Conservation (phyloP, 2,329 filamentous ascomycete genomes). For the Aspergillus awamori region DNA sequence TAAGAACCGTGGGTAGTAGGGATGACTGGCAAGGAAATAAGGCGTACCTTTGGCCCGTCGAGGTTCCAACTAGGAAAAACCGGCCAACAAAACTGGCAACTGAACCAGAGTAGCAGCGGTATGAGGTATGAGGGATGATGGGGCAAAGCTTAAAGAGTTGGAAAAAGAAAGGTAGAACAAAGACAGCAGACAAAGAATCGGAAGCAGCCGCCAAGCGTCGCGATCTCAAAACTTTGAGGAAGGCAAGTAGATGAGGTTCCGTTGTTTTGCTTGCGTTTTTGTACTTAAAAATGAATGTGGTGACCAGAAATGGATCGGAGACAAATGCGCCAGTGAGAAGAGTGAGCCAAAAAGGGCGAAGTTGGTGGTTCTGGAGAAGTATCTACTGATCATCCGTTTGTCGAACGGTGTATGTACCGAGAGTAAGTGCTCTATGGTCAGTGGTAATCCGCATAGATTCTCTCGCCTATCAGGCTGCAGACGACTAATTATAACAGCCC, state of each 20-base stretch:
- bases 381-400: neutral
- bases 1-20: neutral
- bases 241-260: neutral
- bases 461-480: neutral
- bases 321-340: neutral
- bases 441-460: neutral
- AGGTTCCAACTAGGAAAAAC: neutral
- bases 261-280: neutral
- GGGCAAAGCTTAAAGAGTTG: constrained; percentile 6
- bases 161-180: constrained; percentile 4
- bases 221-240: neutral
- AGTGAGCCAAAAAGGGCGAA: neutral
- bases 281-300: neutral
- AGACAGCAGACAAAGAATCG: constrained; percentile 21
- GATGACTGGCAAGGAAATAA: neutral
- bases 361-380: neutral
- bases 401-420: neutral
- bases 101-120: neutral
- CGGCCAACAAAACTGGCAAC: neutral
- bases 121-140: neutral
- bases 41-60: neutral
- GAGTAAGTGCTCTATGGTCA: neutral
- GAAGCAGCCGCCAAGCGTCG: constrained; percentile 15
- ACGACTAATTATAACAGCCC: neutral
- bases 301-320: neutral